A percentile compares a stretch with the other conserved stretches of the same genome.
These are phyloP conservation scores for Quercus robur DNA, from an alignment of 306 rosid genomes.

Conservation along the genomic window DNA sequence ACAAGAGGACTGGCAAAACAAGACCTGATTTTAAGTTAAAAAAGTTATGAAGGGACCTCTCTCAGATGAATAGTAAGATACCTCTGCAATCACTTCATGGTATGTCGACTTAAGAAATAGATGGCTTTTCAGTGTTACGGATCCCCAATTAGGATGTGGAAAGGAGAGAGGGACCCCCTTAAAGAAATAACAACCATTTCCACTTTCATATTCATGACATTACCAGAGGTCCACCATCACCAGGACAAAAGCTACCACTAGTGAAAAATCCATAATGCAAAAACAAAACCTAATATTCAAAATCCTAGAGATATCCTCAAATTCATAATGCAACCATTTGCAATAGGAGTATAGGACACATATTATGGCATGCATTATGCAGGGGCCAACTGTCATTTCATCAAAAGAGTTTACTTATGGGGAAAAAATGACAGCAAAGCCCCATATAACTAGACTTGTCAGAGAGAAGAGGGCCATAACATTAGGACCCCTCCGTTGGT, in stretches of 20 bases:
- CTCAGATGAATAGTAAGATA: conserved; percentile 14
- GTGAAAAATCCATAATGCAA: conserved; percentile 21
- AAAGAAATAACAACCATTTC: conserved; percentile 6
- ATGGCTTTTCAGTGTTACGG: background rate
- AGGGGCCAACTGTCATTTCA: conserved; percentile 1
- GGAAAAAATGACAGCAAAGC: background rate
- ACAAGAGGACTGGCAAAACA: background rate
- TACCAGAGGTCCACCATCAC: conserved; percentile 42
- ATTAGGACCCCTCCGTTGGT: conserved; percentile 15
- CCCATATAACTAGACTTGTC: too few species aligned
- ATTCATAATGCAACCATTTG: conserved; percentile 15
- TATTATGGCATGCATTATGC: background rate
- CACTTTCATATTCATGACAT: conserved; percentile 8
- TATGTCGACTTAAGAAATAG: conserved; percentile 5
- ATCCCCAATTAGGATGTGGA: background rate
- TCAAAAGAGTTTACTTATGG: background rate
- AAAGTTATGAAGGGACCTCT: conserved; percentile 8
- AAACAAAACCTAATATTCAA: conserved; percentile 15
- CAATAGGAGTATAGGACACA: background rate
- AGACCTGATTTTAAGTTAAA: background rate
- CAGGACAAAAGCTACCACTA: conserved; percentile 15
- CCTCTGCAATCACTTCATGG: conserved; percentile 26
- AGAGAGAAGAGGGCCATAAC: background rate
- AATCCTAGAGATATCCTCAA: conserved; percentile 13
- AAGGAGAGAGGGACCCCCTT: conserved; percentile 12